Base-by-base conservation (phyloP, 768 basidiomycete genomes). In the Leccinum subtestaceum region DNA sequence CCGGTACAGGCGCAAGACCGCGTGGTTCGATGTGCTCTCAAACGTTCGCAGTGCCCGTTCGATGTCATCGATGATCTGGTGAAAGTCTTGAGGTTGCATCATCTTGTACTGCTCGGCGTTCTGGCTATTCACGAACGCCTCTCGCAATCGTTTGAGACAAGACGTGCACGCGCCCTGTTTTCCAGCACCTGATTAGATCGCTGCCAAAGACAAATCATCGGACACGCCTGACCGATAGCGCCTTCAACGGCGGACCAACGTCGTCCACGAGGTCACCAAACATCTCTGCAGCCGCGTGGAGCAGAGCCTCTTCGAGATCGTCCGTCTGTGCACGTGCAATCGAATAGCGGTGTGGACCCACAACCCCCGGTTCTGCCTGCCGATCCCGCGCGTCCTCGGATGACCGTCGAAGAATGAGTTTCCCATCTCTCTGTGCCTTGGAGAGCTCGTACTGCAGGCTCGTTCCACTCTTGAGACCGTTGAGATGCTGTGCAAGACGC, bases 401-500 rank as follows among this genome's bases (percentile, higher is more conserved):
- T 49, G 59, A 13, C 15, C 66, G 70, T 55, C 63, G 67, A 29
- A 81, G 56, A 12, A 74, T 63, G n/a, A 81, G 52, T 56, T 75
- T 81, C n/a, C 77, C 80, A 3, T 79, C 77, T 5, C 75, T 61
- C 47, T 78, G 73, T 2, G 89, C 89, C 63, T 82, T 82, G 13
- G 89, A 83, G 29, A 98, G 72, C 52, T 95, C 91, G 60, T 88
- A 86, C 69, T 98, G 95, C 36, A 98, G 72, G 34, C 84, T 81
- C 7, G 89, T 93, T 1, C 94, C 91, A 58, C 90, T 87, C 50
- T 96, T 76, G 59, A 98, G 76, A 25, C 96, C 95, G 57, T 89
- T 95, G 40, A 99, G 74, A 75, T 98, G 95, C 68, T 99, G 96
- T 1, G 93, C 97, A 5, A 99, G 82, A 17, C 94, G 79, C 59